Conservation (phyloP, 1,284 basidiomycete genomes). For the Leccinum fallax region DNA sequence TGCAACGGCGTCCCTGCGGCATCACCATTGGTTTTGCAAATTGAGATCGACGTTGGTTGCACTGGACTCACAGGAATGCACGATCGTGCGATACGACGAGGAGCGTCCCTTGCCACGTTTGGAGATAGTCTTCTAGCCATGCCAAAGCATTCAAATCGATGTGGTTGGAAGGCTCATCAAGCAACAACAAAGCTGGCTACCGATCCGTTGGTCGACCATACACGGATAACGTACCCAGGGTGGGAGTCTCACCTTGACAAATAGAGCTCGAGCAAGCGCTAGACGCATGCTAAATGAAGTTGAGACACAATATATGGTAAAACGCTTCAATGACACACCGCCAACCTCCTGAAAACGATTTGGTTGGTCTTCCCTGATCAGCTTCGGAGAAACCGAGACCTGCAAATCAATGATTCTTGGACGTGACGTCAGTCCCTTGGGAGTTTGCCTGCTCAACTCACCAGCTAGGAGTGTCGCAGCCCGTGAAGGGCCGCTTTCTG, state of each 20-base stretch:
- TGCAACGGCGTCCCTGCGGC: conserved; percentile 82
- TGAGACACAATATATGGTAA: not conserved
- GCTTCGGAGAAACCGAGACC: conserved; percentile 89
- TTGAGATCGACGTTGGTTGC: not conserved
- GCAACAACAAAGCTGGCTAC: conserved; percentile 76
- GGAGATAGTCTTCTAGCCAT: conserved; percentile 94
- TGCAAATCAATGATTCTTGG: conserved; percentile 26
- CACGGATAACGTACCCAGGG: not conserved
- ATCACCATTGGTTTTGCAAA: not conserved
- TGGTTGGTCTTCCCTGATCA: conserved; percentile 84
- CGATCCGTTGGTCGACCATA: conserved; percentile 9
- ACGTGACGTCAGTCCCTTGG: not conserved
- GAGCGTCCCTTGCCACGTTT: conserved; percentile 93
- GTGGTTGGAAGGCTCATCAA: conserved; percentile 99
- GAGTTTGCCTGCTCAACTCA: conserved; percentile 26
- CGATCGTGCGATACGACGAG: conserved; percentile 99
- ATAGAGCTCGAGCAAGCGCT: conserved; percentile 84
- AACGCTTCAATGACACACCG: conserved; percentile 44
- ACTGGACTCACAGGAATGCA: conserved; percentile 78
- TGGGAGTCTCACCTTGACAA: conserved; percentile 75
- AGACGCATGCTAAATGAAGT: conserved; percentile 68
- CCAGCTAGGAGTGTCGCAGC: conserved; percentile 91
- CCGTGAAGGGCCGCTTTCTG: conserved; percentile 92
- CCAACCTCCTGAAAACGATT: conserved; percentile 97
- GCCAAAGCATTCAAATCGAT: conserved; percentile 85